These are phyloP conservation scores for Thelonectria blattea DNA, from an alignment of 2,329 filamentous ascomycete genomes.

Conservation along the genomic window DNA sequence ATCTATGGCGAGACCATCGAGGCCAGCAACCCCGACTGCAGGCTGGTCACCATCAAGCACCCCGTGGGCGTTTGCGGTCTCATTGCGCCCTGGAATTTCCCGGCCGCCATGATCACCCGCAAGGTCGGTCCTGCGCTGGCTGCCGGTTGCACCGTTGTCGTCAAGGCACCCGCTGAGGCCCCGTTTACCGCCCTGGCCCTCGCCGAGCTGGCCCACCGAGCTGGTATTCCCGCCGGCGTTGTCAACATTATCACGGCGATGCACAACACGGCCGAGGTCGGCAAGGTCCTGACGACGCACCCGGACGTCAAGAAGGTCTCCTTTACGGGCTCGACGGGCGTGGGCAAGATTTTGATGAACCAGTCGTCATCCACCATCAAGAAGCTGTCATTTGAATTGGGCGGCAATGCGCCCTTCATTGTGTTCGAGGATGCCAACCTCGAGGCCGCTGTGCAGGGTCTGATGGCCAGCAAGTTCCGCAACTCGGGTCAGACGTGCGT, in stretches of 20 bases:
- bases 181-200: constrained; percentile 86
- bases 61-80: constrained; percentile 45
- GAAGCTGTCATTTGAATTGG: constrained; percentile 76
- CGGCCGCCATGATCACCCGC: constrained; percentile 57
- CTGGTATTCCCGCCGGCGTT: constrained; percentile 85
- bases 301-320: constrained; percentile 69
- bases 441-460: constrained; percentile 69
- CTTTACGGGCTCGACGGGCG: constrained; percentile 68
- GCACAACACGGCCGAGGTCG: constrained; percentile 78
- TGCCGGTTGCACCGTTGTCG: constrained; percentile 78
- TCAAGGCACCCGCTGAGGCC: constrained; percentile 87
- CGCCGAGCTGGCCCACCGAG: constrained; percentile 80
- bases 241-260: constrained; percentile 83
- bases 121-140: constrained; percentile 63
- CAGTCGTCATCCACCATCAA: constrained; percentile 72
- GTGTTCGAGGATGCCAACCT: constrained; percentile 78
- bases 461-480: constrained; percentile 73
- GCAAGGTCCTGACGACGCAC: constrained; percentile 56
- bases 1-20: constrained; percentile 54
- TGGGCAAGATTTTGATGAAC: constrained; percentile 65
- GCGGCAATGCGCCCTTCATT: constrained; percentile 77
- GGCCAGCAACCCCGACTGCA: constrained; percentile 63
- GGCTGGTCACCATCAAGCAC: constrained; percentile 46
- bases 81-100: constrained; percentile 62
- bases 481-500: constrained; percentile 77